A percentile compares a stretch with the other conserved stretches of the same genome.
These are phyloP conservation scores for Debaryomyces singareniensis DNA, from an alignment of 1,139 yeast genomes.

Conservation along the genomic window DNA sequence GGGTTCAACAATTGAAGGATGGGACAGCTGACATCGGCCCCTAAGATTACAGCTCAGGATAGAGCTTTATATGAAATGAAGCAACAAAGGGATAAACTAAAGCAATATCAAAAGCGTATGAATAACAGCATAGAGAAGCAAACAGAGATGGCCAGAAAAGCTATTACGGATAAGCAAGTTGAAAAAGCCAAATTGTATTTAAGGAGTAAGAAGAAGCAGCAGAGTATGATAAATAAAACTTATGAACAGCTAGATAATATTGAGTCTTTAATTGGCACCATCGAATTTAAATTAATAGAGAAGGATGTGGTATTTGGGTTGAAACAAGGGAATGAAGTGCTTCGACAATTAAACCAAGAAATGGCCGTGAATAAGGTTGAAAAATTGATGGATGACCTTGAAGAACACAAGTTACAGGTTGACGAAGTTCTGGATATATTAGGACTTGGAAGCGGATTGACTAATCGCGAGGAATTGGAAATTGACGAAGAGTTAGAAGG, in stretches of 20 bases:
- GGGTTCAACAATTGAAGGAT: slow-evolving; percentile 13
- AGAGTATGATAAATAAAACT: slow-evolving; percentile 58
- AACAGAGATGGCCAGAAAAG: slow-evolving; percentile 49
- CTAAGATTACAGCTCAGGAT: slow-evolving; percentile 75
- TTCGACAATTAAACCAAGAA: slow-evolving; percentile 69
- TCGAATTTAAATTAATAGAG: slow-evolving; percentile 86
- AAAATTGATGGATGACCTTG: slow-evolving; percentile 73
- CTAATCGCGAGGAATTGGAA: slow-evolving; percentile 55
- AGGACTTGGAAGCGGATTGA: slow-evolving; percentile 36
- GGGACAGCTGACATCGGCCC: slow-evolving; percentile 43
- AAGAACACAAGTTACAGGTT: slow-evolving; percentile 75
- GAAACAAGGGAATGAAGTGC: slow-evolving; percentile 69
- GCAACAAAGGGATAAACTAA: slow-evolving; percentile 78
- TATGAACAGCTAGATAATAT: slow-evolving; percentile 73
- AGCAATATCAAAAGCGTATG: slow-evolving; percentile 65
- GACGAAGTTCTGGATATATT: slow-evolving; percentile 52
- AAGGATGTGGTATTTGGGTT: slow-evolving; percentile 78
- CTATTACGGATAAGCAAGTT: slow-evolving; percentile 47
- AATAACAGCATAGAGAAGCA: slow-evolving; percentile 52
- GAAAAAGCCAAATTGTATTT: slow-evolving; percentile 65
- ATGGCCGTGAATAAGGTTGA: slow-evolving; percentile 78
- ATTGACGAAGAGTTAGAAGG: slow-evolving; percentile 58
- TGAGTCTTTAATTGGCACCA: slow-evolving; percentile 65
- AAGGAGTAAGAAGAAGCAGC: slow-evolving; percentile 77
- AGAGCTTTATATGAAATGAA: slow-evolving; percentile 80